Evolutionary conservation across 2,329 filamentous ascomycete genomes (phyloP).

Genomic region (Talaromyces marneffei): DNA sequence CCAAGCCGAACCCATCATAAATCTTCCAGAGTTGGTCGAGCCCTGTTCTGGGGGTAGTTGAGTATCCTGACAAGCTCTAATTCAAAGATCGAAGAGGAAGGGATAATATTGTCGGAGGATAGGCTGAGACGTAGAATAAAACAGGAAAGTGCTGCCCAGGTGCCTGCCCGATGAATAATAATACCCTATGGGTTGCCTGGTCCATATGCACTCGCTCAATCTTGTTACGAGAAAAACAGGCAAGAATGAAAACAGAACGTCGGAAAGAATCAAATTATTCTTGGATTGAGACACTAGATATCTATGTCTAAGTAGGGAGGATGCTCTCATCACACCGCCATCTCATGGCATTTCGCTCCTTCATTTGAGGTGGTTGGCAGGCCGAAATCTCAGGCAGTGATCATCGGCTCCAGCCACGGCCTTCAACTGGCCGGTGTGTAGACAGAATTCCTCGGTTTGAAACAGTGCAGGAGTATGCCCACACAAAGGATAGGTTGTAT

Average conservation of each 20-base stretch:
- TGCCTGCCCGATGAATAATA: constrained; percentile 3
- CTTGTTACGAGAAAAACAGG: neutral
- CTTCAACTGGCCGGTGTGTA: neutral
- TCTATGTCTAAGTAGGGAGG: neutral
- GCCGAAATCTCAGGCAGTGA: constrained; percentile 1
- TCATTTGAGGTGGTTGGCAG: neutral
- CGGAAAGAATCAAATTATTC: neutral
- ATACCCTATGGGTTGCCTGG: neutral
- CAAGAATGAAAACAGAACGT: neutral
- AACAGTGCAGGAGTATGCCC: neutral
- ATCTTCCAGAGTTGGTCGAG: neutral
- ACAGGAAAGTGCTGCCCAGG: neutral
- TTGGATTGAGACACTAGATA: neutral
- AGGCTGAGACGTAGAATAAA: neutral
- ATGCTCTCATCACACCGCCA: neutral
- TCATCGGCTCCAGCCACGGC: neutral
- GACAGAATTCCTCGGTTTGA: neutral
- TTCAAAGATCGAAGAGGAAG: neutral
- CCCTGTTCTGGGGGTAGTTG: neutral
- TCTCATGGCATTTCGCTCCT: neutral
- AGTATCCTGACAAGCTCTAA: neutral
- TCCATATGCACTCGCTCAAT: neutral
- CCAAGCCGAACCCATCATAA: neutral
- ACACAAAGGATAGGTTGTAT: neutral
- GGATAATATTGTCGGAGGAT: neutral